phyloP scores from a whole-genome alignment of 2,329 filamentous ascomycete species.

The Fusarium torulosum region DNA sequence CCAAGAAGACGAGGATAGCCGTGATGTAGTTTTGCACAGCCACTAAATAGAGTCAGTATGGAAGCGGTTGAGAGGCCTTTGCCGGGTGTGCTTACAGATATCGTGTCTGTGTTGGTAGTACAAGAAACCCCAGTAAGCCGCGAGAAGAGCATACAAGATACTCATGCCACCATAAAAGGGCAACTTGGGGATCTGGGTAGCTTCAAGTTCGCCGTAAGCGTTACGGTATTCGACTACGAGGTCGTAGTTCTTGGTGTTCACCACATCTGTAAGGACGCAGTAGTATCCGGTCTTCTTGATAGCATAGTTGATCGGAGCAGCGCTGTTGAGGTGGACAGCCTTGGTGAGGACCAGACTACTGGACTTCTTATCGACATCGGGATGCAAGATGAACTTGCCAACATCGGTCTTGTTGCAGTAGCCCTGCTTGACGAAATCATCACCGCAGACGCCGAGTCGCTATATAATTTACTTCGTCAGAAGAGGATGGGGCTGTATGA shows the following conservation, averaged over 20 bases:
- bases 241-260: constrained; percentile 75
- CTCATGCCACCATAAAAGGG: constrained; percentile 97
- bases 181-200: constrained; percentile 94
- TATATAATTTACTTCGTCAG: constrained; percentile 40
- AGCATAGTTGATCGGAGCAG: constrained; percentile 81
- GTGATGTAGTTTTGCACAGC: constrained; percentile 99
- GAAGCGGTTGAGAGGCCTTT: neutral
- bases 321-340: constrained; percentile 83
- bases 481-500: constrained; percentile 2
- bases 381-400: constrained; percentile 84
- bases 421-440: constrained; percentile 74
- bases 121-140: constrained; percentile 88
- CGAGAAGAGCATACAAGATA: constrained; percentile 90
- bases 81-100: constrained; percentile 72
- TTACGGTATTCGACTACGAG: constrained; percentile 94
- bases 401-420: constrained; percentile 82
- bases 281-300: constrained; percentile 96
- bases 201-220: constrained; percentile 94
- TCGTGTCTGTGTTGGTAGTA: constrained; percentile 95
- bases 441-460: constrained; percentile 76
- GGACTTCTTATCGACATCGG: constrained; percentile 79
- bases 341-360: constrained; percentile 80
- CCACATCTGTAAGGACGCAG: constrained; percentile 85
- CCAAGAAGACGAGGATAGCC: constrained; percentile 92
- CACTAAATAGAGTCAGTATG: constrained; percentile 62